Conservation (phyloP, 352 stramenopile genomes). For the Blastocystis sp. region DNA sequence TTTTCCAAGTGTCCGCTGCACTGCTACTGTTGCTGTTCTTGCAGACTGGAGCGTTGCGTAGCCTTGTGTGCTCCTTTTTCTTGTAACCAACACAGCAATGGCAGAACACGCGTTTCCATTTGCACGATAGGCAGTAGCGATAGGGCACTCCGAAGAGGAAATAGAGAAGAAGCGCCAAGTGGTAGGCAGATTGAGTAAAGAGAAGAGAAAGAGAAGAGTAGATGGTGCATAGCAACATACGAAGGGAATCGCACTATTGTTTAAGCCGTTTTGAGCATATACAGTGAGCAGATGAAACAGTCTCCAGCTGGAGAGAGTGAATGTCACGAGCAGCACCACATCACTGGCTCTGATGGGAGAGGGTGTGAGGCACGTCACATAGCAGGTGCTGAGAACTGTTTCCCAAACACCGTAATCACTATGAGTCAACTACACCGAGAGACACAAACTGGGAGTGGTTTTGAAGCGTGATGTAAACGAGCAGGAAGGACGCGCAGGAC, state of each 20-base stretch:
- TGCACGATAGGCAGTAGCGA: neutral
- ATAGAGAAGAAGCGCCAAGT: neutral
- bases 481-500: conserved; percentile 7
- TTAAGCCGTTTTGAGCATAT: neutral
- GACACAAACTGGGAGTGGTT: neutral
- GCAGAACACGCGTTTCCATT: neutral
- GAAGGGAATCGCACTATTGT: neutral
- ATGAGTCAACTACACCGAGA: neutral
- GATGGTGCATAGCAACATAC: neutral
- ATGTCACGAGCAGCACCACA: neutral
- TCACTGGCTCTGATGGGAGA: neutral
- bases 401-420: neutral
- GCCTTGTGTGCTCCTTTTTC: neutral
- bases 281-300: neutral
- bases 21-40: conserved; percentile 7
- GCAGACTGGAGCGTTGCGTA: neutral
- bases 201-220: neutral
- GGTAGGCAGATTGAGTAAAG: neutral
- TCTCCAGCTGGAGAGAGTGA: conserved; percentile 13
- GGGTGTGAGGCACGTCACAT: neutral
- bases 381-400: neutral
- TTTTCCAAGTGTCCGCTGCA: neutral
- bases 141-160: neutral
- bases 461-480: neutral
- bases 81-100: neutral